Evolutionary conservation across 2,329 filamentous ascomycete species (phyloP).

Genomic region (Pseudogymnoascus sp.): DNA sequence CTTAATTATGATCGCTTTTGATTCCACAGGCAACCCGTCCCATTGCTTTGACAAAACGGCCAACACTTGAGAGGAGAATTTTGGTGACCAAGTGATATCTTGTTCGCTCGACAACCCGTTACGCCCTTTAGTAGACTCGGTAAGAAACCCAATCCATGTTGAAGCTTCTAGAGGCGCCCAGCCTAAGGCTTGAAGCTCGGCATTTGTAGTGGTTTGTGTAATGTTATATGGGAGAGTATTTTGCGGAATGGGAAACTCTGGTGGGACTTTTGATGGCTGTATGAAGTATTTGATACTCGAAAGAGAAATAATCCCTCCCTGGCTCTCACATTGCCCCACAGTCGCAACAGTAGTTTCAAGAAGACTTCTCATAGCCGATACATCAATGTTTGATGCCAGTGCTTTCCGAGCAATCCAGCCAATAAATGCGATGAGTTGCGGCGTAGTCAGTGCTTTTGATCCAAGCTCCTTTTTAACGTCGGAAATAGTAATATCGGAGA

Average conservation of each 20-base stretch:
- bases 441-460: constrained; percentile 68
- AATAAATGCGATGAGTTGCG: constrained; percentile 76
- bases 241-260: constrained; percentile 72
- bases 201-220: constrained; percentile 59
- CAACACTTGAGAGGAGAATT: constrained; percentile 71
- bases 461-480: constrained; percentile 83
- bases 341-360: constrained; percentile 76
- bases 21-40: constrained; percentile 65
- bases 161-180: constrained; percentile 82
- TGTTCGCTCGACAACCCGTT: constrained; percentile 51
- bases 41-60: constrained; percentile 80
- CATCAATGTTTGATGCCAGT: constrained; percentile 64
- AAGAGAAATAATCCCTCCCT: constrained; percentile 69
- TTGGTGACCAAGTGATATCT: constrained; percentile 62
- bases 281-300: constrained; percentile 69
- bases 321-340: constrained; percentile 49
- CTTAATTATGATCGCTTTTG: constrained; percentile 58
- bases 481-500: constrained; percentile 78
- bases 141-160: constrained; percentile 75
- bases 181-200: constrained; percentile 70
- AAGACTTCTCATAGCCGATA: constrained; percentile 57
- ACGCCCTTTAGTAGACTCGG: constrained; percentile 56
- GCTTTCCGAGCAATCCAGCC: constrained; percentile 74
- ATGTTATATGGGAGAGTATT: constrained; percentile 80
- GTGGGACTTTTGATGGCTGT: constrained; percentile 68